Base-by-base conservation (phyloP, 768 basidiomycete species). In the Leccinum barrowsii region DNA sequence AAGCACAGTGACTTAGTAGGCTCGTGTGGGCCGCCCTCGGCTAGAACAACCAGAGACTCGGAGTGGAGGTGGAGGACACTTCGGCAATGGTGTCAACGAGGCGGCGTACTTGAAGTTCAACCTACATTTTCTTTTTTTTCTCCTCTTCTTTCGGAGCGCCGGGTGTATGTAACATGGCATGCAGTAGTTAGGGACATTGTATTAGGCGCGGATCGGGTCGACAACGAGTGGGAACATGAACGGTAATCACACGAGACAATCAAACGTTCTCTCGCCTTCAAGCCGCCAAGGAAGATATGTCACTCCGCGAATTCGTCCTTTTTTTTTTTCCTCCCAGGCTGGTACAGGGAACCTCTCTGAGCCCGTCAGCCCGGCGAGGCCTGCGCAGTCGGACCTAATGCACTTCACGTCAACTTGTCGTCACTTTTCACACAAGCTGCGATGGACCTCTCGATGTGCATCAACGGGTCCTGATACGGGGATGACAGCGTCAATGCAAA, bases 401-500 rank as follows among this genome's bases (percentile, higher is more conserved):
- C 44, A 22, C 19, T 47, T 59, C 59, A 70, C 59, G 59, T 67
- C 57, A 63, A 62, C 10, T 56, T 50, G 15, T 56, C 22, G n/a
- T 49, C 47, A 58, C 56, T 58, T 64, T 65, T 59, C 42, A 44
- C 62, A 64, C 67, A 70, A 64, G 58, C 48, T 56, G 54, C 56
- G 54, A 58, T 54, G 52, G n/a, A 21, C 42, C 10, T 44, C 42
- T 44, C 42, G 42, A 44, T 6, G 19, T 72, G n/a, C 40, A 42
- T n/a, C 40, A 10, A 19, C 21, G 21, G 66, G 59, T 58, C 56
- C 58, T 54, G 60, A 59, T 69, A 71, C 66, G 60, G 59, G 59
- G 48, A 19, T 61, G 64, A 61, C 64, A 62, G 47, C 64, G 60
- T 61, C 62, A 57, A 52, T 26, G n/a, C 15, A 19, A 58, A 59